Base-by-base conservation (phyloP, 78 protist genomes). In the Dictyostelium capitatum region DNA sequence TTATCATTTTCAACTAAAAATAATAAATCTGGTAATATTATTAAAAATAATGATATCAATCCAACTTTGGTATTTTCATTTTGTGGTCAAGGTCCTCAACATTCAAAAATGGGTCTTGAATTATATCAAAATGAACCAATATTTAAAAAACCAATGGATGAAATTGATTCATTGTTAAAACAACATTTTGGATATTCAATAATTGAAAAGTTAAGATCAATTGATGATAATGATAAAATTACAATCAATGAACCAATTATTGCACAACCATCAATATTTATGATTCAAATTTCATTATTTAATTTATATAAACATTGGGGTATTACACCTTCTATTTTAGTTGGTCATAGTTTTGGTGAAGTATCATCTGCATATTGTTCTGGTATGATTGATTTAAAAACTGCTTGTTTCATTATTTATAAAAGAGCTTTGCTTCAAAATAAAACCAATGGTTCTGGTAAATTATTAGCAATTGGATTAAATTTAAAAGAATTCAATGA, bases 71-170 rank as follows among this genome's bases (percentile, higher is more conserved):
- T 82, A 17, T 83, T 74, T 77, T 82, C 83, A 79, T 82, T 74
- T 46, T 82, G 89, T 67, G 95, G 95, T 28, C 95, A 92, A 79
- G 95, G 95, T 15, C 83, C 95, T 17, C 95, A 92, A 84, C 82
- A 89, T 89, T 47, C 47, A 19, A 41, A 17, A 56, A 82, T 82
- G 91, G 95, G 89, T 12, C 1, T 20, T 19, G 0, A 83, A 12
- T 28, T 92, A 14, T 81, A 90, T 30, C 3, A 69, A 11, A 48
- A 9, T 5, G 79, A 79, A 56, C 75, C 95, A 32, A 6, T 69
- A 5, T 90, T 50, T 32, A 53, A 47, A 28, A 6, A 72, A 17
- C 28, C 75, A 17, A 75, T 80, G 19, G 89, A 90, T 47, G 0
- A 19, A 17, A 10, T 62, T 12, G 95, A 90, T 62, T 20, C 15